Conservation (phyloP, 2,329 filamentous ascomycete genomes). For the Neofusicoccum umdonicola region DNA sequence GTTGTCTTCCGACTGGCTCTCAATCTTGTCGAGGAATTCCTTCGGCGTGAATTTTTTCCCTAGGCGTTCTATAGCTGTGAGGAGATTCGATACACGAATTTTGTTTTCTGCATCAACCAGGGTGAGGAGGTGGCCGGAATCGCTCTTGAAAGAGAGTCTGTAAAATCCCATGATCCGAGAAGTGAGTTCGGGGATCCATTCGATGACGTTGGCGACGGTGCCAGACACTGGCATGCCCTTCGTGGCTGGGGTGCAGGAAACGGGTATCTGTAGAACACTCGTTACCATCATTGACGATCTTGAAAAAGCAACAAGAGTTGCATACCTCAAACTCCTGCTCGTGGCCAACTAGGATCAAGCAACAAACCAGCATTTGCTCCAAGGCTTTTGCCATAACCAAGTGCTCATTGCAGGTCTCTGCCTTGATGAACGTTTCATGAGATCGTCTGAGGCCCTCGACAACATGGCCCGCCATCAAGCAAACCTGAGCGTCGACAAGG, state of each 20-base stretch:
- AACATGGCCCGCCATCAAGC: conserved; percentile 82
- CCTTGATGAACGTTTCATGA: conserved; percentile 72
- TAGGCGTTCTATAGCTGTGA: conserved; percentile 4
- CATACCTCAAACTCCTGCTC: conserved; percentile 74
- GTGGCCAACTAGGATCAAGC: conserved; percentile 81
- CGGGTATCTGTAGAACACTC: not conserved
- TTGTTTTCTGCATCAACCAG: conserved; percentile 12
- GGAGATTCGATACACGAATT: conserved; percentile 9
- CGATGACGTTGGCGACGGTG: not conserved
- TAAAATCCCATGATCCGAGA: conserved; percentile 14
- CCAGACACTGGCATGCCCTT: conserved; percentile 14
- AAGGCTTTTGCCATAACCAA: conserved; percentile 97
- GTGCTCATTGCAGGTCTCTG: conserved; percentile 80
- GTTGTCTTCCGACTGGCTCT: conserved; percentile 37
- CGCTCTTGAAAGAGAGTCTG: conserved; percentile 15
- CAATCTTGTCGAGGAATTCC: conserved; percentile 29
- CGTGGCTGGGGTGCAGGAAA: not conserved
- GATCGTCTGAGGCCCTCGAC: conserved; percentile 82
- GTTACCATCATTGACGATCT: not conserved
- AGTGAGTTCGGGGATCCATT: conserved; percentile 9
- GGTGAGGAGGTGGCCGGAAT: conserved; percentile 11
- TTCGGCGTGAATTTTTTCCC: not conserved
- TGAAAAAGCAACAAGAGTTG: not conserved
- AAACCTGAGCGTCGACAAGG: conserved; percentile 71
- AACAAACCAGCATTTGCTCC: conserved; percentile 78